phyloP scores from a whole-genome alignment of 441 rosid species.

The Eruca vesicaria region DNA sequence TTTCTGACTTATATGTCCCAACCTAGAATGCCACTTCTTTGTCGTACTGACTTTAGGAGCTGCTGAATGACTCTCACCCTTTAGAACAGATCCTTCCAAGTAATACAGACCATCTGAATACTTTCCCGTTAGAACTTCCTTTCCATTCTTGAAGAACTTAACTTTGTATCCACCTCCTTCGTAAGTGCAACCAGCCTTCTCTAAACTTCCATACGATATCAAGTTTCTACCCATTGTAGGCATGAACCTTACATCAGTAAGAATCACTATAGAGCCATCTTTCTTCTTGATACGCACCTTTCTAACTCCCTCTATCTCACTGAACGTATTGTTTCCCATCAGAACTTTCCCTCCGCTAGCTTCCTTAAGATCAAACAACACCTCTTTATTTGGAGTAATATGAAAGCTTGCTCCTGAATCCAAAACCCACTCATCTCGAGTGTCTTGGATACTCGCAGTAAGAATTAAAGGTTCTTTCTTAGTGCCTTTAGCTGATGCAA shows the following conservation, averaged over 20 bases:
- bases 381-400: not conserved
- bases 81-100: not conserved
- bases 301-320: not conserved
- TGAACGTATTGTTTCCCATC: not conserved
- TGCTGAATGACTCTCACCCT: not conserved
- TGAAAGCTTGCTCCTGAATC: not conserved
- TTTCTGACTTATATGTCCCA: too few species aligned
- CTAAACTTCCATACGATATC: not conserved
- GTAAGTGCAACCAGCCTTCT: not conserved
- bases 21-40: too few species aligned
- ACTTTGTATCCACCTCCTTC: not conserved
- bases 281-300: not conserved
- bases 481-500: not conserved
- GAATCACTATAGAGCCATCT: not conserved
- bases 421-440: not conserved
- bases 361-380: not conserved
- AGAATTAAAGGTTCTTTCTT: not conserved
- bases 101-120: not conserved
- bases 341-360: not conserved
- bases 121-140: not conserved
- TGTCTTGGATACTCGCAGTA: not conserved
- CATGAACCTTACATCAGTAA: not conserved
- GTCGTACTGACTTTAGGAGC: too few species aligned
- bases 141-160: not conserved
- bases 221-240: not conserved